These are phyloP conservation scores for Sarocladiaceae sp. DNA, from an alignment of 2,329 filamentous ascomycete species.

Conservation along the genomic window DNA sequence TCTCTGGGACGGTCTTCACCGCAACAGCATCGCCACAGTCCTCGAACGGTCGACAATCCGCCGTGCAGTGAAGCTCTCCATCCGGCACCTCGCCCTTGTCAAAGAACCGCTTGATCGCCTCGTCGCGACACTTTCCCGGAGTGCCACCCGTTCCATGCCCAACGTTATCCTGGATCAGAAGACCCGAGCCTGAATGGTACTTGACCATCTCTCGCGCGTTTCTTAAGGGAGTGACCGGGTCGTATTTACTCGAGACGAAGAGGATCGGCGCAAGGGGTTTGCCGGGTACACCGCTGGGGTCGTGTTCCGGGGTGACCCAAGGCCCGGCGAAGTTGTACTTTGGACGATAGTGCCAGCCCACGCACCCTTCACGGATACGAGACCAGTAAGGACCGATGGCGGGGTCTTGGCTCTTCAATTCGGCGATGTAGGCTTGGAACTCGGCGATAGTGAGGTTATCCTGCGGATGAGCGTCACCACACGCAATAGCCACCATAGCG, in stretches of 20 bases:
- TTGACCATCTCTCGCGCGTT: constrained; percentile 28
- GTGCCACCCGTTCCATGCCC: constrained; percentile 22
- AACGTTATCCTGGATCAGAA: constrained; percentile 25
- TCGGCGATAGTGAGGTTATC: constrained; percentile 17
- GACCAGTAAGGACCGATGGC: constrained; percentile 30
- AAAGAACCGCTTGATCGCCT: constrained; percentile 11
- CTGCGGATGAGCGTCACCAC: constrained; percentile 29
- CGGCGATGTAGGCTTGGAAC: constrained; percentile 25
- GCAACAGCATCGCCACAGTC: background rate
- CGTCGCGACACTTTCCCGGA: constrained; percentile 16
- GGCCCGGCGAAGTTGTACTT: constrained; percentile 36
- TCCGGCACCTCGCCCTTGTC: constrained; percentile 21
- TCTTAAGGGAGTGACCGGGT: constrained; percentile 41
- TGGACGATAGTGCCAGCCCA: constrained; percentile 31
- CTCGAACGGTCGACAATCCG: constrained; percentile 16
- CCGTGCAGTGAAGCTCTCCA: constrained; percentile 16
- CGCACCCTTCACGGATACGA: constrained; percentile 33
- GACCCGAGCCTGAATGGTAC: constrained; percentile 21
- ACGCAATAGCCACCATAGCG: constrained; percentile 23
- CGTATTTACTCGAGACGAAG: constrained; percentile 36
- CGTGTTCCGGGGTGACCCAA: constrained; percentile 22
- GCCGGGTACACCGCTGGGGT: constrained; percentile 19
- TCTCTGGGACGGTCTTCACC: background rate
- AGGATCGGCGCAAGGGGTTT: constrained; percentile 37
- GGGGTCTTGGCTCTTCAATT: constrained; percentile 22